Evolutionary conservation across 441 rosid genomes (phyloP).

Genomic region (Croton setiger): DNA sequence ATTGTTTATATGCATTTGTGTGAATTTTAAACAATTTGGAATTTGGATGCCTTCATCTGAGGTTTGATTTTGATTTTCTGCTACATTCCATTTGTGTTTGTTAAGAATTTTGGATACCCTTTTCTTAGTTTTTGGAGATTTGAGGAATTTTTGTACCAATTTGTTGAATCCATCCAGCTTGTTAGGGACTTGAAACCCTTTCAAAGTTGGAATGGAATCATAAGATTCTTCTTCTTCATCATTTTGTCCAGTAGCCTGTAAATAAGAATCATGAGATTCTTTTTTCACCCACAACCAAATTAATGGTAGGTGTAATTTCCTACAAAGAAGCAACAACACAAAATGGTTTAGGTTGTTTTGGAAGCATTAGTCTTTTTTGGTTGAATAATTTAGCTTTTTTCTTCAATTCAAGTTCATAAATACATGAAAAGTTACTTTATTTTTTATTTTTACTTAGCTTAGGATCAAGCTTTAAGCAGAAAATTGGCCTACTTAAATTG

Average conservation of each 20-base stretch:
- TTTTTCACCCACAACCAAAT: neutral
- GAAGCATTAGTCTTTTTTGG: conserved; percentile 2
- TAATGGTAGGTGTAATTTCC: neutral
- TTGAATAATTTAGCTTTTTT: neutral
- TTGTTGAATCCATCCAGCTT: conserved; percentile 15
- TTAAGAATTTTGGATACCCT: conserved; percentile 4
- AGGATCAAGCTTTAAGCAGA: neutral
- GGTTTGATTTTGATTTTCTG: neutral
- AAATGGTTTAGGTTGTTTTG: neutral
- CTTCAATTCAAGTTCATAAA: neutral
- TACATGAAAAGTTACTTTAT: neutral
- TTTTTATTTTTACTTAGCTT: conserved; percentile 1
- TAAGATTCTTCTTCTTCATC: conserved; percentile 19
- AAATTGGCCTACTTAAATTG: neutral
- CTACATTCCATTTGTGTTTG: neutral
- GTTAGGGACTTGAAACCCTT: conserved; percentile 9
- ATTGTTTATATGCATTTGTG: neutral
- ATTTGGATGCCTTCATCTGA: neutral
- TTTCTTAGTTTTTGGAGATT: conserved; percentile 10
- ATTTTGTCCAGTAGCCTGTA: conserved; percentile 10
- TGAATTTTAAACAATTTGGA: neutral
- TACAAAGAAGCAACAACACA: neutral
- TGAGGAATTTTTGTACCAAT: conserved; percentile 1
- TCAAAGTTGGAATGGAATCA: conserved; percentile 10
- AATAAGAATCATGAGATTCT: neutral